A percentile compares a stretch with the other conserved stretches of the same genome.
phyloP scores from a whole-genome alignment of 805 yeast species.

The Metschnikowia continentalis region DNA sequence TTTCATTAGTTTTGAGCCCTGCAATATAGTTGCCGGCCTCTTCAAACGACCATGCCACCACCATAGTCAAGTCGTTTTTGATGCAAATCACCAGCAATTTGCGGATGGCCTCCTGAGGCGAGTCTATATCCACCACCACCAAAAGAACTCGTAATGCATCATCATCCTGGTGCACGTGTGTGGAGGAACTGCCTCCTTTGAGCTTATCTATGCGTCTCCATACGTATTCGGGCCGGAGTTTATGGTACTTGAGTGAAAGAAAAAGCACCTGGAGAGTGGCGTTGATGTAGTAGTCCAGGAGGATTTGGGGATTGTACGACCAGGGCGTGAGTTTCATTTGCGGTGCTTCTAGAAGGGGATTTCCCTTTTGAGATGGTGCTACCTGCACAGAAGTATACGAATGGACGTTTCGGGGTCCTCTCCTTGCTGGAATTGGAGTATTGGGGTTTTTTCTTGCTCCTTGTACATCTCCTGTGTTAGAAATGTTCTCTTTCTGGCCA shows the following conservation, averaged over 20 bases:
- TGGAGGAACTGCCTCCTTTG: constrained; percentile 29
- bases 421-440: background rate
- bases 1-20: constrained; percentile 34
- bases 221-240: constrained; percentile 71
- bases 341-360: constrained; percentile 56
- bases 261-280: constrained; percentile 55
- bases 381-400: constrained; percentile 43
- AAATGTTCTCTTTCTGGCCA: no score
- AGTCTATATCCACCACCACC: constrained; percentile 63
- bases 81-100: constrained; percentile 46
- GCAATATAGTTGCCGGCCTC: constrained; percentile 44
- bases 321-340: constrained; percentile 47
- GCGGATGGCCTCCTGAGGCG: constrained; percentile 46
- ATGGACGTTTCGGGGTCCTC: constrained; percentile 9
- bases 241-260: constrained; percentile 67
- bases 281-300: constrained; percentile 60
- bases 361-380: constrained; percentile 65
- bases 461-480: background rate
- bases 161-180: constrained; percentile 27
- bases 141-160: constrained; percentile 50
- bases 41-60: constrained; percentile 52
- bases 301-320: constrained; percentile 52
- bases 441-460: background rate
- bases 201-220: constrained; percentile 48
- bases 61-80: constrained; percentile 45